Evolutionary conservation across 352 stramenopile species (phyloP).

Genomic region (Phytophthora colocasiae): DNA sequence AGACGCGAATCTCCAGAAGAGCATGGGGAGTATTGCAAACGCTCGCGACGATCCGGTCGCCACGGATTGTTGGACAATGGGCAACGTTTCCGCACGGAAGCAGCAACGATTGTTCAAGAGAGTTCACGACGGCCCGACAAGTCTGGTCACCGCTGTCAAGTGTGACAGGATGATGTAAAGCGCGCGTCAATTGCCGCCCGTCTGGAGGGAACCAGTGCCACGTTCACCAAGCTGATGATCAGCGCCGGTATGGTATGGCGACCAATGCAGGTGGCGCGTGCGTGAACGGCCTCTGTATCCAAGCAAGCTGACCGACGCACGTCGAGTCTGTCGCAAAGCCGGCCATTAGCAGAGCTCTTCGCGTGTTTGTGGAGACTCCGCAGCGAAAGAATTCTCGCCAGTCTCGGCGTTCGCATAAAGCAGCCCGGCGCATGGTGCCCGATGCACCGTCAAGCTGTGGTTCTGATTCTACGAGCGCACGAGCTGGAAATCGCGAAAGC

Average conservation of each 20-base stretch:
- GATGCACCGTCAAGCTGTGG: slow-evolving; percentile 10
- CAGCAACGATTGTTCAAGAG: slow-evolving; percentile 5
- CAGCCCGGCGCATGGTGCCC: background rate
- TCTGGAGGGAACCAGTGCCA: slow-evolving; percentile 17
- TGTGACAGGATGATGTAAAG: background rate
- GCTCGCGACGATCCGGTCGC: background rate
- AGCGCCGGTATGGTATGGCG: no score
- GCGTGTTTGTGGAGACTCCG: slow-evolving; percentile 7
- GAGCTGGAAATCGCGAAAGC: slow-evolving; percentile 18
- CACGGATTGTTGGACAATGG: slow-evolving; percentile 1
- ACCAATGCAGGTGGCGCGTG: background rate
- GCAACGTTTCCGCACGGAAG: background rate
- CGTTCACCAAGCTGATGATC: background rate
- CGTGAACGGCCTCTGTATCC: slow-evolving; percentile 12
- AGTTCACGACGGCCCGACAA: background rate
- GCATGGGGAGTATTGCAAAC: slow-evolving; percentile 8
- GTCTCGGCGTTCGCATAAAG: slow-evolving; percentile 1
- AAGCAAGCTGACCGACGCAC: slow-evolving; percentile 2
- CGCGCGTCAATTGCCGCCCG: background rate
- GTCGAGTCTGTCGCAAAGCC: slow-evolving; percentile 10
- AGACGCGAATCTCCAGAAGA: no score
- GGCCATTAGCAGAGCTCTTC: slow-evolving; percentile 16
- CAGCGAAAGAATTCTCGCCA: slow-evolving; percentile 31
- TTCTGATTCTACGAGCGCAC: slow-evolving; percentile 4
- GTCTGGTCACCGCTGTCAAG: slow-evolving; percentile 3